phyloP scores from a whole-genome alignment of 352 stramenopile species.

The Phytophthora macrochlamydospora region DNA sequence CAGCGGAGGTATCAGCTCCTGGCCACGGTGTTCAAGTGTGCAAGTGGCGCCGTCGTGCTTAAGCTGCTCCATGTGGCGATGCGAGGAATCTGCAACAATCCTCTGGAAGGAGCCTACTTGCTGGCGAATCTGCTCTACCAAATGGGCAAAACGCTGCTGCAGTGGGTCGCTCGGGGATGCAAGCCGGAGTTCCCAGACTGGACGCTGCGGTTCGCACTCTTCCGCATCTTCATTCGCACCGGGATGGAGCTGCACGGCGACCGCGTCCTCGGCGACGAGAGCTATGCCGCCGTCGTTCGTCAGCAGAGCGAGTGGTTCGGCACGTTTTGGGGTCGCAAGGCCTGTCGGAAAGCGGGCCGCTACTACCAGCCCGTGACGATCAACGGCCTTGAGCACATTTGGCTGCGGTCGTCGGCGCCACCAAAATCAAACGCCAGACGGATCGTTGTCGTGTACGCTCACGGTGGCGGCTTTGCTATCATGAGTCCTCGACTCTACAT shows the following conservation, averaged over 20 bases:
- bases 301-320: slow-evolving; percentile 32
- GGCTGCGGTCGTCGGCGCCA: slow-evolving; percentile 22
- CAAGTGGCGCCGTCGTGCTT: slow-evolving; percentile 14
- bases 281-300: slow-evolving; percentile 35
- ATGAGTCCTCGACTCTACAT: slow-evolving; percentile 51
- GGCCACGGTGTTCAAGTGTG: slow-evolving; percentile 15
- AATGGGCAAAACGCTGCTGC: slow-evolving; percentile 20
- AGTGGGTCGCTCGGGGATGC: slow-evolving; percentile 31
- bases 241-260: slow-evolving; percentile 36
- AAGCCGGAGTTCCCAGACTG: slow-evolving; percentile 41
- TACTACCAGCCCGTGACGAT: slow-evolving; percentile 26
- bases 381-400: slow-evolving; percentile 45
- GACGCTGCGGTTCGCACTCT: slow-evolving; percentile 49
- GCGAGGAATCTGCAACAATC: slow-evolving; percentile 31
- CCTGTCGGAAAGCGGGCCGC: slow-evolving; percentile 21
- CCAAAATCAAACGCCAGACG: slow-evolving; percentile 12
- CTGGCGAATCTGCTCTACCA: slow-evolving; percentile 24
- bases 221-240: slow-evolving; percentile 29
- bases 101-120: slow-evolving; percentile 27
- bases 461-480: slow-evolving; percentile 54
- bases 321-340: slow-evolving; percentile 25
- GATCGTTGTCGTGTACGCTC: slow-evolving; percentile 43
- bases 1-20: slow-evolving; percentile 21
- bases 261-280: slow-evolving; percentile 24
- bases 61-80: slow-evolving; percentile 30